Conservation (phyloP, 2,329 filamentous ascomycete genomes). For the Rugonectria rugulosa region DNA sequence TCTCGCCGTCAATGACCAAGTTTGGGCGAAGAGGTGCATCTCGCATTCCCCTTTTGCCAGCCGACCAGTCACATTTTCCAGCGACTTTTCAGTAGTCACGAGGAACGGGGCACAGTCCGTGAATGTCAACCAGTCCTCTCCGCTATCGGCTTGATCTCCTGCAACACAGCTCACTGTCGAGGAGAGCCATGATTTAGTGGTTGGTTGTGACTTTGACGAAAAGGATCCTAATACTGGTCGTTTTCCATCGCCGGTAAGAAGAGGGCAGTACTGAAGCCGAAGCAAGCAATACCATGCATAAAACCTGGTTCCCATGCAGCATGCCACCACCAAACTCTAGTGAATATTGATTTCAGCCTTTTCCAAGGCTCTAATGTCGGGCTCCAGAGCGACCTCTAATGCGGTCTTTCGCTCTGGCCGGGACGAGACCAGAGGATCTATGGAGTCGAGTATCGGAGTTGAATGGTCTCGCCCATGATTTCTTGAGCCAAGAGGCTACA, state of each 20-base stretch:
- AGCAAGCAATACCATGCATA: conserved; percentile 73
- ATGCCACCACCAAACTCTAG: conserved; percentile 63
- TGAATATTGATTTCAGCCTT: conserved; percentile 65
- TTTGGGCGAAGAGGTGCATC: conserved; percentile 76
- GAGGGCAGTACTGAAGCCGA: conserved; percentile 68
- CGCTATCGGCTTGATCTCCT: conserved; percentile 18
- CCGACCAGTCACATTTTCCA: conserved; percentile 69
- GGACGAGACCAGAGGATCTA: conserved; percentile 48
- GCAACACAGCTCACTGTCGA: conserved; percentile 44
- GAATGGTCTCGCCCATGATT: conserved; percentile 51
- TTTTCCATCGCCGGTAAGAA: conserved; percentile 68
- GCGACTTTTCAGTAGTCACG: conserved; percentile 72
- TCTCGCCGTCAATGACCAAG: conserved; percentile 69
- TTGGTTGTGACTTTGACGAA: conserved; percentile 45
- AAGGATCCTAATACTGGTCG: conserved; percentile 68
- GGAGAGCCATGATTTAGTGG: conserved; percentile 45
- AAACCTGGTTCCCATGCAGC: conserved; percentile 67
- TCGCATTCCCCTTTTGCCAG: conserved; percentile 63
- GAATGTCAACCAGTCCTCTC: conserved; percentile 68
- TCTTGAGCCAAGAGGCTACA: conserved; percentile 71
- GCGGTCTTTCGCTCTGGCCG: conserved; percentile 45
- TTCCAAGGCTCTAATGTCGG: conserved; percentile 54
- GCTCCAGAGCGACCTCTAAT: conserved; percentile 65
- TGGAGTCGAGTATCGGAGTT: conserved; percentile 53
- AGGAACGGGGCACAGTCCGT: conserved; percentile 80